Conservation (phyloP, 2,329 filamentous ascomycete genomes). For the Apiospora marii region DNA sequence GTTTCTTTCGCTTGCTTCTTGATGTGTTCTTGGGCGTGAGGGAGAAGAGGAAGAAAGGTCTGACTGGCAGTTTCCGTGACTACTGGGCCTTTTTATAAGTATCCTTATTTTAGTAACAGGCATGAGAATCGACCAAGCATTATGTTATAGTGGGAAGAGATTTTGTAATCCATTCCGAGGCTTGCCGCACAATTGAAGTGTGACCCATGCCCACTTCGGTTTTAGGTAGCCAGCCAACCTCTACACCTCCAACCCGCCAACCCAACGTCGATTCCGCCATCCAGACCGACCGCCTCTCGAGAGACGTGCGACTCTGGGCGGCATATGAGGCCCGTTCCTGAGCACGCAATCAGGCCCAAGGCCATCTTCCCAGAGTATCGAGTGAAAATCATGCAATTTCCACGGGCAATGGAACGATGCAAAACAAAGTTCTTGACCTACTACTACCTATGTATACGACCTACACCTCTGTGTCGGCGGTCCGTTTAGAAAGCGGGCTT, state of each 20-base stretch:
- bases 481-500: slow-evolving; percentile 19
- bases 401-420: background rate
- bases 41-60: background rate
- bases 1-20: background rate
- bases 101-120: background rate
- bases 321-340: background rate
- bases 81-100: slow-evolving; percentile 5
- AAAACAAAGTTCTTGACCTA: slow-evolving; percentile 10
- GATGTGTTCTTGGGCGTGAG: background rate
- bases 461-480: slow-evolving; percentile 1
- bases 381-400: slow-evolving; percentile 12
- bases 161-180: slow-evolving; percentile 22
- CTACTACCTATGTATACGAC: background rate
- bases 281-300: background rate
- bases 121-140: background rate
- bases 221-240: background rate
- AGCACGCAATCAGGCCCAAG: slow-evolving; percentile 17
- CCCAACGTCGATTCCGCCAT: background rate
- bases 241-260: background rate
- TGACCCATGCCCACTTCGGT: slow-evolving; percentile 4
- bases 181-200: slow-evolving; percentile 11
- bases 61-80: background rate
- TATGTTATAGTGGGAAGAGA: slow-evolving; percentile 21
- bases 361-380: background rate
- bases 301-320: background rate